Base-by-base conservation (phyloP, 2,329 filamentous ascomycete genomes). In the Ophiostoma sp. region DNA sequence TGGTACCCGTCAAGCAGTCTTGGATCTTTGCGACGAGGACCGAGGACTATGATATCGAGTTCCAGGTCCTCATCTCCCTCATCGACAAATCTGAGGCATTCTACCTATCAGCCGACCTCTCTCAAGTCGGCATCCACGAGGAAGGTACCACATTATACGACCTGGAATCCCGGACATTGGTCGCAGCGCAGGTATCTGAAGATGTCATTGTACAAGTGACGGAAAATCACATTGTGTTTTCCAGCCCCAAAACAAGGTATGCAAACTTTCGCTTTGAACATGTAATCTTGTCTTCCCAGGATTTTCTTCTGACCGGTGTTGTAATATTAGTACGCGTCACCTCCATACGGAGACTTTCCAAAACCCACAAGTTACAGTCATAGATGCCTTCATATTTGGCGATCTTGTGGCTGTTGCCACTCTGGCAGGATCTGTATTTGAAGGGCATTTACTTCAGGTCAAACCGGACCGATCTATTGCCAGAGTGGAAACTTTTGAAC, bases 131-230 rank as follows among this genome's bases (percentile, higher is more conserved):
- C 33, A 83, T 85, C n/a, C 78, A 85, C 31, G 79, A 82, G 6
- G 76, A 83, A 6, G 82, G 84, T 7, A 76, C 78, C 1, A 82
- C 83, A 0, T 80, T 81, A 9, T 88, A 90, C 73, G 88, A 91
- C 76, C 79, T 87, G 19, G 80, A 80, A 1, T 86, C 84, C 3
- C 82, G 85, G 61, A 91, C 89, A 0, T 80, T 91, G 33, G 83
- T 83, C 25, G 83, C 85, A 15, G 78, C 79, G 2, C 81, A 82
- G 42, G 77, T 81, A 12, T 77, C 80, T 5, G 78, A 81, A 2
- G 80, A 81, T 1, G 79, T 78, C 1, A 81, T 87, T 5, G 79
- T 89, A 2, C 89, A 91, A 77, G 82, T 90, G 3, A 90, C 89
- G 0, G 85, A 87, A 71, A 80, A 78, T 39, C 82, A 78, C 22